Evolutionary conservation across 192 early-diverging fungal species (phyloP), one percentile per base, ranked within the genome.

Genomic region (Allomyces arbusculus): DNA sequence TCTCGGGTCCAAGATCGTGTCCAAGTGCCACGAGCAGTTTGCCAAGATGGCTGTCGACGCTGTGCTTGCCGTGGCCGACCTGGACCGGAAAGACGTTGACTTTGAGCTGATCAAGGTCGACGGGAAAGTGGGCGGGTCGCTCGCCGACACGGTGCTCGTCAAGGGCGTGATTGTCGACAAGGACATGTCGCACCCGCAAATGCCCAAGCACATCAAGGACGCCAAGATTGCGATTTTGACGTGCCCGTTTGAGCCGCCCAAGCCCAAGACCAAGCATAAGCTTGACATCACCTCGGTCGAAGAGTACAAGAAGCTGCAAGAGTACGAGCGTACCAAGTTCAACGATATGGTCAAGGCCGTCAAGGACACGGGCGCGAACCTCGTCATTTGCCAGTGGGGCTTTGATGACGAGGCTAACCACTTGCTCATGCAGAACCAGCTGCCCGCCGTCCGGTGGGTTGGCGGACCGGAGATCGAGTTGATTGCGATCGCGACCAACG

Each of bases 351-450:
- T 99, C 64, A 82, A 86, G 67, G 87, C 89, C 72, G 94, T 97
- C 70, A 99, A 99, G 84, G 90, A 95, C 64, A 86, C 89, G 69
- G 96, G 96, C 24, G 95, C 96, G 63, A 99, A 95, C 78, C 72
- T 97, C 62, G 96, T 97, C 61, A 91, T 95, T 62, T 99, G 96
- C 80, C 96, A 99, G 76, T 99, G 96, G 96, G 96, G 96, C 64
- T 99, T 99, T 70, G 96, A 99, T 78, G 96, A 99, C 71, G 96
- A 99, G 76, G 96, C 96, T 61, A 99, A 99, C 80, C 95, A 97
- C 73, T 80, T 99, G 77, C 79, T 99, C 65, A 79, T 97, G 78
- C 96, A 99, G 77, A 92, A 96, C 78, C 68, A 95, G 73, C 80
- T 99, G 61, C 97, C 97, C 40, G 92, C 92, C 67, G 92, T 97